phyloP scores from a whole-genome alignment of 129 eudicot species.

The Glebionis coronaria region DNA sequence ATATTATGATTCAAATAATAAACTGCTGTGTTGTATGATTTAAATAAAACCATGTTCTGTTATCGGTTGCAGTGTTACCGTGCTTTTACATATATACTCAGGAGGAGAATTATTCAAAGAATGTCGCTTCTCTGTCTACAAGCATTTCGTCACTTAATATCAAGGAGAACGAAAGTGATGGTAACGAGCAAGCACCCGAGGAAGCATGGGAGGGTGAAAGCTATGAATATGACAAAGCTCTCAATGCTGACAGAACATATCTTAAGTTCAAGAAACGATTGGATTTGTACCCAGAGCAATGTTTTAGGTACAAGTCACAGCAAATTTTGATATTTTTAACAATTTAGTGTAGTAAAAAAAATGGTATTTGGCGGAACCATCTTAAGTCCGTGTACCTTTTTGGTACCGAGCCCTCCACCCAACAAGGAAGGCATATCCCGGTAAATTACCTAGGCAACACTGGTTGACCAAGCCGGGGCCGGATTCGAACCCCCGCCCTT shows the following conservation, averaged over 20 bases:
- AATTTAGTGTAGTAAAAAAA: no score
- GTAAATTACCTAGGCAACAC: no score
- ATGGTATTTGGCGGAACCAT: no score
- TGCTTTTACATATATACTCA: conserved; percentile 70
- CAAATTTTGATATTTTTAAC: not conserved
- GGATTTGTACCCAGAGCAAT: conserved; percentile 84
- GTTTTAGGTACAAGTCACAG: conserved; percentile 61
- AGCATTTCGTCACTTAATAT: conserved; percentile 35
- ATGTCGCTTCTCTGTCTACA: conserved; percentile 33
- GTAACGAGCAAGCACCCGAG: conserved; percentile 38
- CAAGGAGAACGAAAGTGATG: conserved; percentile 38
- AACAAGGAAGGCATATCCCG: no score
- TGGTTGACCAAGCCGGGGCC: no score
- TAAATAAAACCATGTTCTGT: not conserved
- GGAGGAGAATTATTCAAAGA: conserved; percentile 50
- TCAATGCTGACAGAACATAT: conserved; percentile 83
- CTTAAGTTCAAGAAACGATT: conserved; percentile 92
- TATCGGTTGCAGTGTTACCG: conserved; percentile 65
- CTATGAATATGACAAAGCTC: conserved; percentile 84
- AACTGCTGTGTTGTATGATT: not conserved
- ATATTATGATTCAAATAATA: conserved; percentile 9
- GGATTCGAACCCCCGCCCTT: no score
- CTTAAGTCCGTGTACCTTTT: no score
- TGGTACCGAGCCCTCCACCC: no score
- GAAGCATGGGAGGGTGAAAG: conserved; percentile 84